Conservation (phyloP, 441 rosid species). For the Raphanus hybrid region DNA sequence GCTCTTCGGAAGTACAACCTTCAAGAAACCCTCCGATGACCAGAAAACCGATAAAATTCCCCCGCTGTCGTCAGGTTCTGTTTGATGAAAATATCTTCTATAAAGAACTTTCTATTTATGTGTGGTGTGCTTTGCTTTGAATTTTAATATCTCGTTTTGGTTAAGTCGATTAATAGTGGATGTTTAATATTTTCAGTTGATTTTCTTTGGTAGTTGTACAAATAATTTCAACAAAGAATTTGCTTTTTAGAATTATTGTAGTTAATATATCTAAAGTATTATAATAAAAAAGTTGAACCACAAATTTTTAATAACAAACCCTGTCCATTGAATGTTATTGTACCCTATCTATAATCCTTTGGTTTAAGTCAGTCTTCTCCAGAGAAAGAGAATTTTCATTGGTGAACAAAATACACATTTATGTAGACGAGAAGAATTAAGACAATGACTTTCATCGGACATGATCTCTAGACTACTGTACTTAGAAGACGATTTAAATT, state of each 20-base stretch:
- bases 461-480: not conserved
- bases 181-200: not conserved
- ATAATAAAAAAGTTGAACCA: not conserved
- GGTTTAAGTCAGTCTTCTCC: not conserved
- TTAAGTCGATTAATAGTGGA: slow-evolving; percentile 14
- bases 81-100: slow-evolving; percentile 21
- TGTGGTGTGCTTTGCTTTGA: slow-evolving; percentile 22
- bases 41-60: slow-evolving; percentile 40
- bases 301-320: not conserved
- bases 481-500: not conserved
- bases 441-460: not conserved
- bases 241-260: not conserved
- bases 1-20: slow-evolving; percentile 51
- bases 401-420: not conserved
- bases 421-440: not conserved
- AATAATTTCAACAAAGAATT: not conserved
- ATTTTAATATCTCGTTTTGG: slow-evolving; percentile 1
- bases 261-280: not conserved
- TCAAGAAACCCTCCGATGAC: slow-evolving; percentile 30
- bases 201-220: slow-evolving; percentile 6
- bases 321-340: slow-evolving; percentile 4
- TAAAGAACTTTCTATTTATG: not conserved
- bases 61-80: slow-evolving; percentile 39
- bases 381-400: slow-evolving; percentile 10
- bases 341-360: not conserved